These are phyloP conservation scores for Phaeotremella skinneri DNA, from an alignment of 768 basidiomycete genomes.

Conservation along the genomic window DNA sequence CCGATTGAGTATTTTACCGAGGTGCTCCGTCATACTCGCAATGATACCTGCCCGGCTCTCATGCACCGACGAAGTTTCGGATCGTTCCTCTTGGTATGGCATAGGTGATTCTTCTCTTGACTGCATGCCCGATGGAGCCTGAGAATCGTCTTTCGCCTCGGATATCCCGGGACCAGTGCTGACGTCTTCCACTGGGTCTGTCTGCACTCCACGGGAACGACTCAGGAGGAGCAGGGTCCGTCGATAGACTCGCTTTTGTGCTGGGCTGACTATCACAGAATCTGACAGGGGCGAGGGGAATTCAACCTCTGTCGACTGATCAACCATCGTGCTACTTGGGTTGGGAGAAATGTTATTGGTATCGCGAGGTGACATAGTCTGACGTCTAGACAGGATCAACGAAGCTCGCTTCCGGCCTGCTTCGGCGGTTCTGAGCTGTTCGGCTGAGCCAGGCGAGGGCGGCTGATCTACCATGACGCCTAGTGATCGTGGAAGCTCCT, in stretches of 20 bases:
- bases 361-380: conserved; percentile 34
- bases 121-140: not conserved
- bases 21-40: conserved; percentile 55
- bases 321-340: conserved; percentile 24
- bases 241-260: conserved; percentile 38
- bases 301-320: conserved; percentile 16
- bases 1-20: conserved; percentile 63
- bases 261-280: conserved; percentile 23
- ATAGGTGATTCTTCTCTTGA: conserved; percentile 23
- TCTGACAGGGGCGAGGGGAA: conserved; percentile 30
- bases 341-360: conserved; percentile 31
- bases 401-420: conserved; percentile 34
- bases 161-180: not conserved
- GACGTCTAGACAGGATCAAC: conserved; percentile 27
- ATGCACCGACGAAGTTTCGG: conserved; percentile 71
- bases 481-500: conserved; percentile 15
- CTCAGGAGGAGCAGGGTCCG: conserved; percentile 58
- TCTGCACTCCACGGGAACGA: conserved; percentile 68
- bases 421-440: conserved; percentile 38
- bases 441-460: conserved; percentile 30
- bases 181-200: conserved; percentile 55
- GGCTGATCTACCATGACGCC: conserved; percentile 30
- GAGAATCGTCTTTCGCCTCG: not conserved
- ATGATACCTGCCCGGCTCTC: conserved; percentile 51
- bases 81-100: conserved; percentile 61